A percentile compares a stretch with the other conserved stretches of the same genome.
phyloP scores from a whole-genome alignment of 106 monocot genomes.

The Platanthera zijinensis region DNA sequence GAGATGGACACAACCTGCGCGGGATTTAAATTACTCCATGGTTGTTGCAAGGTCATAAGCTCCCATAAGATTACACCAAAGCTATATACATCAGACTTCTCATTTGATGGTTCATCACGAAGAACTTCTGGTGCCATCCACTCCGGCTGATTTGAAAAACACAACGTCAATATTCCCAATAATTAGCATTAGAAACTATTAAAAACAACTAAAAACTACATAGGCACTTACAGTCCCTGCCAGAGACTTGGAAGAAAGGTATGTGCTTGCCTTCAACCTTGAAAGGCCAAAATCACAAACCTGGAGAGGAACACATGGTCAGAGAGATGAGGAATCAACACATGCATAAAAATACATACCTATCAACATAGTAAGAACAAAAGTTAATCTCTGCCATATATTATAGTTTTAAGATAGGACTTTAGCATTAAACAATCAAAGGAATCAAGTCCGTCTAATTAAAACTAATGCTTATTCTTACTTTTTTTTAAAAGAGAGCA shows the following conservation, averaged over 20 bases:
- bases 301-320: constrained; percentile 24
- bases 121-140: constrained; percentile 99
- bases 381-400: background rate
- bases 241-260: constrained; percentile 88
- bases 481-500: too few relatives aligned
- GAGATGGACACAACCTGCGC: constrained; percentile 62
- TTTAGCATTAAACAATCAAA: too few relatives aligned
- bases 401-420: too few relatives aligned
- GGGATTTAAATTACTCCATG: constrained; percentile 94
- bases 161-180: background rate
- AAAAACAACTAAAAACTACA: background rate
- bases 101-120: constrained; percentile 96
- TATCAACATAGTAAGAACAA: background rate
- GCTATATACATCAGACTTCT: constrained; percentile 98
- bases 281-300: constrained; percentile 99
- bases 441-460: too few relatives aligned
- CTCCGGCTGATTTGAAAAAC: constrained; percentile 82
- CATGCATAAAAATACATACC: too few relatives aligned
- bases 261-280: constrained; percentile 84
- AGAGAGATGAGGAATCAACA: background rate
- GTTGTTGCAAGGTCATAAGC: constrained; percentile 96
- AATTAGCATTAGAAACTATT: background rate
- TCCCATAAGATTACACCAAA: constrained; percentile 99
- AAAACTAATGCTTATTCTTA: too few relatives aligned
- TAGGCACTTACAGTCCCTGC: constrained; percentile 90